These are phyloP conservation scores for Dionaea muscipula DNA, from an alignment of 179 eudicot genomes.

Conservation along the genomic window DNA sequence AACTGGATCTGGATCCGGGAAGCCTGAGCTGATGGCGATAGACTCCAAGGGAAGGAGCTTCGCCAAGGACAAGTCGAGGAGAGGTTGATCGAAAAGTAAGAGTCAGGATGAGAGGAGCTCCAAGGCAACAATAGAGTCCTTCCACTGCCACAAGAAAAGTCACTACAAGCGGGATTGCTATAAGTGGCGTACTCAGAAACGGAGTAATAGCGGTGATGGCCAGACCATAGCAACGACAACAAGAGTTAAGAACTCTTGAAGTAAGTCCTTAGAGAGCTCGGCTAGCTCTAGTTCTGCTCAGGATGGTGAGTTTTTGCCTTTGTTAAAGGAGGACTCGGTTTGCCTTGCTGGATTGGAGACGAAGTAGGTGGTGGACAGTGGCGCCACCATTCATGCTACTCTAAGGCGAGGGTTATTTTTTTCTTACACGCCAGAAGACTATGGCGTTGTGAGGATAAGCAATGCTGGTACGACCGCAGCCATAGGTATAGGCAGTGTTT, in stretches of 20 bases:
- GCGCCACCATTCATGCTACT: conserved; percentile 6
- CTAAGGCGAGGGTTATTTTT: conserved; percentile 5
- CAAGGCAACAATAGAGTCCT: background rate
- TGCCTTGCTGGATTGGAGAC: background rate
- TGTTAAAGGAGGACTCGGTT: background rate
- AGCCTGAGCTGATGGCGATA: conserved; percentile 1
- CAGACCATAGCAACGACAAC: too few relatives aligned
- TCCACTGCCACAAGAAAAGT: background rate
- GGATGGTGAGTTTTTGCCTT: background rate
- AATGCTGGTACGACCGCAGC: background rate
- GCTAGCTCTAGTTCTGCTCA: too few relatives aligned
- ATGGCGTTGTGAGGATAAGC: background rate
- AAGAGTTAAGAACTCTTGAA: too few relatives aligned
- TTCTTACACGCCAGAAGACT: background rate
- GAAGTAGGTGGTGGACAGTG: too few relatives aligned
- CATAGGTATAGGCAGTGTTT: background rate
- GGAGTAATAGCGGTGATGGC: too few relatives aligned
- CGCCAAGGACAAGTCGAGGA: background rate
- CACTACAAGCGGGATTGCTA: background rate
- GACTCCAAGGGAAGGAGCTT: background rate
- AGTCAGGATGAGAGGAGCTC: background rate
- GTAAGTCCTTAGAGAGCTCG: too few relatives aligned
- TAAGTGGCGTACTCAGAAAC: too few relatives aligned
- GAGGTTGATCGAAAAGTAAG: conserved; percentile 3
- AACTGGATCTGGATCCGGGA: background rate